Percentiles rank a stretch among this genome's conserved stretches.
phyloP scores from a whole-genome alignment of 805 yeast species.

The Candida multigemmis region DNA sequence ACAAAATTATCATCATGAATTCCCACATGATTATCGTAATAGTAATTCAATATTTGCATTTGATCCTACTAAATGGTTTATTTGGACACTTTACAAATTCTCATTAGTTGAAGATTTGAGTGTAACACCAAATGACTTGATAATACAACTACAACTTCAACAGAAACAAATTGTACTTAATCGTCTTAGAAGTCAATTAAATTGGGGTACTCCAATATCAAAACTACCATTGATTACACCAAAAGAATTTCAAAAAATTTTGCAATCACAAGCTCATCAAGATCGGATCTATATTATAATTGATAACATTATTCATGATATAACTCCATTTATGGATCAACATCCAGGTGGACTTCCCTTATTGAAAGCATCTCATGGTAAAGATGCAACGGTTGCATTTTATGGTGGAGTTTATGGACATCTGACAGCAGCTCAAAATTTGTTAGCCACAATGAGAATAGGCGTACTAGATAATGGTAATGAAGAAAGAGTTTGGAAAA shows the following conservation, averaged over 20 bases:
- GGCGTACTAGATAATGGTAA: constrained; percentile 78
- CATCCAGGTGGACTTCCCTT: constrained; percentile 92
- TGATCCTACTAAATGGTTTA: constrained; percentile 82
- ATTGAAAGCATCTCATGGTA: constrained; percentile 74
- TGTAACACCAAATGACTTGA: constrained; percentile 58
- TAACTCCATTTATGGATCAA: constrained; percentile 80
- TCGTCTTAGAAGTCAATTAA: constrained; percentile 62
- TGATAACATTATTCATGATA: constrained; percentile 88
- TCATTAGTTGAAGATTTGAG: constrained; percentile 56
- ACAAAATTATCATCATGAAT: constrained; percentile 93
- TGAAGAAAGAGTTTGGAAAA: constrained; percentile 76
- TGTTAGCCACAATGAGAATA: constrained; percentile 88
- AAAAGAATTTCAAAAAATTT: constrained; percentile 32
- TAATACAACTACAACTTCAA: constrained; percentile 43
- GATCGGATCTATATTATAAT: constrained; percentile 66
- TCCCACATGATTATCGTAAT: constrained; percentile 82
- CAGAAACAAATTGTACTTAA: constrained; percentile 81
- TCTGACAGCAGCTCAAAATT: constrained; percentile 86
- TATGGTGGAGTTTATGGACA: constrained; percentile 93
- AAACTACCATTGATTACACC: constrained; percentile 62
- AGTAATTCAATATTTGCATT: constrained; percentile 63
- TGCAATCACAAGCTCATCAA: constrained; percentile 25
- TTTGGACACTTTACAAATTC: constrained; percentile 40
- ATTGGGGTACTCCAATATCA: constrained; percentile 94
- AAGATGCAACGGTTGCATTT: constrained; percentile 90